These are phyloP conservation scores for Physcomitrellopsis africana DNA, from an alignment of 225 moss, liverwort and hornwort species.

Conservation along the genomic window DNA sequence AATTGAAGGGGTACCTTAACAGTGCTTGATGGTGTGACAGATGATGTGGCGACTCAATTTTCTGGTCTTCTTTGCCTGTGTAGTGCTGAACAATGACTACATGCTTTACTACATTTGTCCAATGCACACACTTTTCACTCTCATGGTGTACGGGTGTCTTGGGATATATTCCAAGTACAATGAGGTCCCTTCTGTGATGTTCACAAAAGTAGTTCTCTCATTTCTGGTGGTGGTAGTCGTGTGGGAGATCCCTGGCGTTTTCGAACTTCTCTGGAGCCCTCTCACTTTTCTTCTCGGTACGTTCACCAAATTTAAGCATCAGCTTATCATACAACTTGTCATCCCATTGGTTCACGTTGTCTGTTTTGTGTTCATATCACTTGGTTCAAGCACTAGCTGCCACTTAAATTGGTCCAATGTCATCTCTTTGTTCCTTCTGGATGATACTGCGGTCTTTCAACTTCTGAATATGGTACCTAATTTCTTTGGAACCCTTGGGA, in stretches of 20 bases:
- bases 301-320: constrained; percentile 15
- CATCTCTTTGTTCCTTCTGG: too few species aligned
- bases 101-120: constrained; percentile 99
- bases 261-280: constrained; percentile 86
- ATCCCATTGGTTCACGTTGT: neutral
- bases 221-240: constrained; percentile 64
- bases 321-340: neutral
- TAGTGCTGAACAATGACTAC: constrained; percentile 91
- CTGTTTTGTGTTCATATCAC: too few species aligned
- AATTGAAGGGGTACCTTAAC: constrained; percentile 15
- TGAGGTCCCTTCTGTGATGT: constrained; percentile 86
- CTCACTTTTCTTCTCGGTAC: constrained; percentile 84
- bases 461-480: too few species aligned
- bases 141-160: constrained; percentile 87
- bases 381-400: too few species aligned
- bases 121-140: constrained; percentile 99
- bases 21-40: constrained; percentile 51
- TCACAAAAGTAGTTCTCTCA: constrained; percentile 59
- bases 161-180: constrained; percentile 89
- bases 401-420: too few species aligned
- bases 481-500: neutral
- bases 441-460: too few species aligned
- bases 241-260: constrained; percentile 96
- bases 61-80: constrained; percentile 86
- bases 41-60: constrained; percentile 99